Evolutionary conservation across 768 basidiomycete species (phyloP).

Genomic region (Sutorius australiensis): DNA sequence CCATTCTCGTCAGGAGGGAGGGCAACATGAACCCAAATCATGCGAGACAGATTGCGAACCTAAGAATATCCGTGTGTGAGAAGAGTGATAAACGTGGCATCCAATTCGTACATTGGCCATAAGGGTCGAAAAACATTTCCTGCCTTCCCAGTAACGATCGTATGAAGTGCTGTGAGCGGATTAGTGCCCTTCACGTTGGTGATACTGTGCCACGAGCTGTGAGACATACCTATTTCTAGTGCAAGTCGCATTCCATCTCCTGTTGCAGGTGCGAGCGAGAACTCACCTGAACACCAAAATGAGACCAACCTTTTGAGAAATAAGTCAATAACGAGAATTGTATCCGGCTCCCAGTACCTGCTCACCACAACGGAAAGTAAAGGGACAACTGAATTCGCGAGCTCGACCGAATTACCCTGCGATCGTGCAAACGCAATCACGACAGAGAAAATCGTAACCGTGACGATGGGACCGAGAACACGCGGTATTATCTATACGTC

Average conservation of each 20-base stretch:
- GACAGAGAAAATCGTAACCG: slow-evolving; percentile 73
- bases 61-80: slow-evolving; percentile 17
- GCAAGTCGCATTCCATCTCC: not conserved
- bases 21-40: slow-evolving; percentile 77
- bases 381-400: slow-evolving; percentile 84
- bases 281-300: slow-evolving; percentile 81
- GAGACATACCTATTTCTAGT: slow-evolving; percentile 59
- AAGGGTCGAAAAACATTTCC: slow-evolving; percentile 75
- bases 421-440: slow-evolving; percentile 56
- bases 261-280: not conserved
- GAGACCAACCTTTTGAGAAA: slow-evolving; percentile 64
- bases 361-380: slow-evolving; percentile 86
- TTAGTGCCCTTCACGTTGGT: not conserved
- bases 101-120: slow-evolving; percentile 50
- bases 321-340: not conserved
- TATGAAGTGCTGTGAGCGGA: slow-evolving; percentile 62
- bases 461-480: slow-evolving; percentile 79
- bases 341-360: slow-evolving; percentile 2
- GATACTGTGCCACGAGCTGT: not conserved
- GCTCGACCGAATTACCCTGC: slow-evolving; percentile 53
- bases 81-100: not conserved
- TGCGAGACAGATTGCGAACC: slow-evolving; percentile 71
- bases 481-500: slow-evolving; percentile 56
- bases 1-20: slow-evolving; percentile 54
- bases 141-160: slow-evolving; percentile 85